Conservation (phyloP, 345 rosid genomes). For the Rhodomyrtus tomentosa region DNA sequence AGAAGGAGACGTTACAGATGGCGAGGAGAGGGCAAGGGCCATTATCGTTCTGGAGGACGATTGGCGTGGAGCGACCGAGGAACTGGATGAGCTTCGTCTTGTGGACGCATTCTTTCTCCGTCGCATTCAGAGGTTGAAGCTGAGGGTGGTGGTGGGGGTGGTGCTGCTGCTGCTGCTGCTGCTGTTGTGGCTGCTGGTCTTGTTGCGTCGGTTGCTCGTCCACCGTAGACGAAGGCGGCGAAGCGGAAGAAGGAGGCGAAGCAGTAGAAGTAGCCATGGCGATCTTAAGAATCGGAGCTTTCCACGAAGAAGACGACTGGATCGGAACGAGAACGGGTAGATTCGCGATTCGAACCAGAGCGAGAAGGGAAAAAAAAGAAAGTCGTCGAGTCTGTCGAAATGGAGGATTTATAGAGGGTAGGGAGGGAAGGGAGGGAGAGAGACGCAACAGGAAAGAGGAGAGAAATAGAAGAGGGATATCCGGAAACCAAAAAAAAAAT, state of each 20-base stretch:
- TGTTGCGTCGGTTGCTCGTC: neutral
- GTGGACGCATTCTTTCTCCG: slow-evolving; percentile 44
- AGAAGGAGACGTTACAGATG: slow-evolving; percentile 43
- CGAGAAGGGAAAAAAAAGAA: neutral
- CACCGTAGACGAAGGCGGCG: neutral
- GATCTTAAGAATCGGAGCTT: neutral
- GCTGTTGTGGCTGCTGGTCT: slow-evolving; percentile 9
- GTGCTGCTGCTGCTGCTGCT: slow-evolving; percentile 10
- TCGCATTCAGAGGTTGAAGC: slow-evolving; percentile 2
- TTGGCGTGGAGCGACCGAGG: slow-evolving; percentile 75
- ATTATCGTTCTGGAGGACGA: slow-evolving; percentile 92
- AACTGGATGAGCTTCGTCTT: slow-evolving; percentile 78
- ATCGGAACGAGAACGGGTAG: neutral
- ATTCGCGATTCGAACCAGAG: neutral
- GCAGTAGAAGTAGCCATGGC: slow-evolving; percentile 3
- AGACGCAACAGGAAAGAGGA: neutral
- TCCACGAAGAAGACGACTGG: neutral
- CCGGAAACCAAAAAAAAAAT: neutral
- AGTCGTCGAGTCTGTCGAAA: neutral
- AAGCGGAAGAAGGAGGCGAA: neutral
- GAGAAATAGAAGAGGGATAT: neutral
- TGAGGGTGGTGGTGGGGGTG: slow-evolving; percentile 12
- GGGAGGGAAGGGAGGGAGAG: neutral
- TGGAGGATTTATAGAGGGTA: neutral
- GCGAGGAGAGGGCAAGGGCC: slow-evolving; percentile 99